Evolutionary conservation across 2,329 filamentous ascomycete genomes (phyloP), one percentile per base, ranked within the genome.

Genomic region (Decorospora gaudefroyi): DNA sequence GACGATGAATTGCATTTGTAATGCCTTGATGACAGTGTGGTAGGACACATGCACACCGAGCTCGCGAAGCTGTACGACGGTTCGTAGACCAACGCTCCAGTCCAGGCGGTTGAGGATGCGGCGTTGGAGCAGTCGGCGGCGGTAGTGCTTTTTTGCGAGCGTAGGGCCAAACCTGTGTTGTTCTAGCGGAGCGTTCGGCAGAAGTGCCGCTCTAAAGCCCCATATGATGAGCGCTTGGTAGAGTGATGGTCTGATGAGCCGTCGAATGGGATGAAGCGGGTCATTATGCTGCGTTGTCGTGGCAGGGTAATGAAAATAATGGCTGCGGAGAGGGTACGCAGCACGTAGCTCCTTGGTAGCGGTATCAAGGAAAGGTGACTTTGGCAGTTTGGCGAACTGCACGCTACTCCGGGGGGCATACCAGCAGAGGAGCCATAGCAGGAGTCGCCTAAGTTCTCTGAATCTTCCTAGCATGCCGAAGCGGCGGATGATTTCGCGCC

Each of bases 401-500:
- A 33, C 11, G 13, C 34, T 44, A 18, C 51, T 42, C n/a, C 57
- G 56, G 2, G 62, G 64, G 6, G 64, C 62, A 19, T 72, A 72
- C 64, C 65, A 71, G 33, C 53, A 60, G 4, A 73, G 71, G 3
- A 86, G 72, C 79, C 75, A 79, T 29, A 78, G 54, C 9, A 76
- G 71, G 17, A 84, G 69, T 15, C 73, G 73, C 45, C 74, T 72
- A 5, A 85, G 67, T 21, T 80, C 77, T 10, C 74, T 59, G 57
- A 81, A 75, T 11, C 75, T 72, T 6, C 76, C 71, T 6, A 70
- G 62, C 78, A 82, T 84, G 3, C 83, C 84, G 31, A 81, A 75
- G 18, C 82, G 76, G 31, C 79, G 79, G 28, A 86, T 59, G 7
- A 84, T 70, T 58, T 85, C 81, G 32, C 70, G 65, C 84, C 83